Evolutionary conservation across 108 stramenopile species (phyloP).

Genomic region (Discostella stelligeroides): DNA sequence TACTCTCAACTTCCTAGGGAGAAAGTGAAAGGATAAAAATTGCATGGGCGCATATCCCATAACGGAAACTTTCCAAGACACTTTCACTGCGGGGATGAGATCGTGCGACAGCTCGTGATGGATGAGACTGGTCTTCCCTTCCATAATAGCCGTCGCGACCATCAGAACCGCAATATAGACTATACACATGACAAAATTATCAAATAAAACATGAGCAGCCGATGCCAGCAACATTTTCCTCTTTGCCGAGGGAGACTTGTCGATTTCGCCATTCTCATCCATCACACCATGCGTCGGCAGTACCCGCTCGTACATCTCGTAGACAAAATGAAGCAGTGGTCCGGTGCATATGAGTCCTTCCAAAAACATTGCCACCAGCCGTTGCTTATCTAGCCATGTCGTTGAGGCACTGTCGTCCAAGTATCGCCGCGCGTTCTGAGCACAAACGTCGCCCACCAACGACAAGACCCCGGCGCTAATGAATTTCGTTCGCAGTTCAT

Average conservation of each 20-base stretch:
- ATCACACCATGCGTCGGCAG: constrained; percentile 22
- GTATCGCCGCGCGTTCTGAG: constrained; percentile 37
- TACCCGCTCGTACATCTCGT: constrained; percentile 42
- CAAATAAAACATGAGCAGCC: constrained; percentile 42
- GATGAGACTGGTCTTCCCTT: constrained; percentile 30
- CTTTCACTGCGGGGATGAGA: constrained; percentile 38
- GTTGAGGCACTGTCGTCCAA: background rate
- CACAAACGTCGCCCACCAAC: constrained; percentile 48
- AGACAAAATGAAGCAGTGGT: constrained; percentile 43
- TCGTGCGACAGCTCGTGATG: constrained; percentile 39
- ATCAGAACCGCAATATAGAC: constrained; percentile 41
- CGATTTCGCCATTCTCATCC: constrained; percentile 1
- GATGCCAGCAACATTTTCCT: constrained; percentile 22
- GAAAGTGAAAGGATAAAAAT: constrained; percentile 45
- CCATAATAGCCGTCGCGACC: constrained; percentile 35
- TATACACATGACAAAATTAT: constrained; percentile 47
- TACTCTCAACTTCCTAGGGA: constrained; percentile 46
- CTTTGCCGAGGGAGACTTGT: background rate
- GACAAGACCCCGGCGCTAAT: constrained; percentile 40
- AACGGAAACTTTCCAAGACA: constrained; percentile 35
- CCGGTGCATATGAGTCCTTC: constrained; percentile 45
- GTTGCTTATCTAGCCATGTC: constrained; percentile 30
- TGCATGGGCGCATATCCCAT: constrained; percentile 48
- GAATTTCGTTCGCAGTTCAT: constrained; percentile 49
- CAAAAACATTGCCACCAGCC: constrained; percentile 45